Conservation (phyloP, 2,329 filamentous ascomycete species). For the Dactylella cylindrospora region DNA sequence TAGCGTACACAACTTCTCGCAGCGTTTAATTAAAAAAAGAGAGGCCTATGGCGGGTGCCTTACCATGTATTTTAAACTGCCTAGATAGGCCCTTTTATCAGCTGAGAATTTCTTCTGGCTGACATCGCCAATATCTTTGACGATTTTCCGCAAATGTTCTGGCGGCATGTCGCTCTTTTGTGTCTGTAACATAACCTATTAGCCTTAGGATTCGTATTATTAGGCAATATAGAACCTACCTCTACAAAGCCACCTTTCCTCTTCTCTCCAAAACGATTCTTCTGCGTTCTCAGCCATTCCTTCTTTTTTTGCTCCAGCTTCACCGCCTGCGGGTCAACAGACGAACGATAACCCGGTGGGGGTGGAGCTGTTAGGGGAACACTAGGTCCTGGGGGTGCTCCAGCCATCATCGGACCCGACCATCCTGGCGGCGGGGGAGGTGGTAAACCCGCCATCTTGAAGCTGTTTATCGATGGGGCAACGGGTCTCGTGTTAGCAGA, state of each 20-base stretch:
- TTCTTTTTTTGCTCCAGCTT: constrained; percentile 99
- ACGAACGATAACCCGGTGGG: constrained; percentile 80
- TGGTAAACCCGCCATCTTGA: constrained; percentile 52
- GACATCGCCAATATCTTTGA: constrained; percentile 97
- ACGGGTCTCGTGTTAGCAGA: constrained; percentile 39
- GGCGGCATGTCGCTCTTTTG: constrained; percentile 99
- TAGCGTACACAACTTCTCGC: constrained; percentile 42
- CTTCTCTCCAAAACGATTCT: constrained; percentile 95
- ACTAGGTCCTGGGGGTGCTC: constrained; percentile 55
- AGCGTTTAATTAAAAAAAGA: constrained; percentile 4
- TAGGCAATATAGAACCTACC: constrained; percentile 6
- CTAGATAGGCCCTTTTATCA: constrained; percentile 96
- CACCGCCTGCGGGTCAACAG: constrained; percentile 77
- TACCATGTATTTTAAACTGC: constrained; percentile 93
- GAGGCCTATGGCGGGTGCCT: constrained; percentile 17
- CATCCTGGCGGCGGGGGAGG: constrained; percentile 70
- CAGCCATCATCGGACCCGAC: constrained; percentile 55
- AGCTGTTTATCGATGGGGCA: constrained; percentile 21
- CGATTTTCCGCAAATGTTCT: constrained; percentile 96
- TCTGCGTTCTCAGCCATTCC: constrained; percentile 90
- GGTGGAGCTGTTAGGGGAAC: constrained; percentile 63
- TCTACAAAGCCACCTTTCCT: constrained; percentile 94
- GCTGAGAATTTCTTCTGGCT: constrained; percentile 99
- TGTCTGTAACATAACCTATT: constrained; percentile 56
- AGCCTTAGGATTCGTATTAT: neutral